Evolutionary conservation across 2,329 filamentous ascomycete species (phyloP), one percentile per base, ranked within the genome.

Genomic region (Capronia americana): DNA sequence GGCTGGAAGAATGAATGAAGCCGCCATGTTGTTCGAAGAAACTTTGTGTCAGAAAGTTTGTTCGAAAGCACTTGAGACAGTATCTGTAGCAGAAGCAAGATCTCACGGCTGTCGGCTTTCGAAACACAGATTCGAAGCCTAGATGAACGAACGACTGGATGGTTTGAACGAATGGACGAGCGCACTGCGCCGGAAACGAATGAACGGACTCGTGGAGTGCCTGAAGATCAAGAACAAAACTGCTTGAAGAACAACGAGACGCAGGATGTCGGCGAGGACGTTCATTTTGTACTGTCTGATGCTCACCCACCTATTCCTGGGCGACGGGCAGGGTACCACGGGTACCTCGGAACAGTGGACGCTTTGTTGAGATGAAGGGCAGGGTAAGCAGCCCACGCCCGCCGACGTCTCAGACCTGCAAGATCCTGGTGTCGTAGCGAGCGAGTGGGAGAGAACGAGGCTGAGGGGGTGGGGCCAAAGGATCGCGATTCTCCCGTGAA

Each of bases 141-240:
- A 24, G 17, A 12, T 20, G 46, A 64, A 58, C 20, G 48, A 57
- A 61, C 8, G 51, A 57, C 50, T 61, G 26, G 55, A 53, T 48
- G 44, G 26, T 46, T 62, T 24, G 12, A 65, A 62, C 17, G 63
- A 65, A 65, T 54, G 64, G 46, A 66, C 46, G 59, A 58, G 64
- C 64, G 64, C 64, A 63, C 64, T 32, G 59, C 64, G 63, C 63
- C n/a, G 20, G 32, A 28, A 58, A 57, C 28, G 61, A 63, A 63
- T 30, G 61, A 48, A 63, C 30, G 54, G 61, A 63, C 61, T 58
- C 53, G 61, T n/a, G 30, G 54, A 63, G 54, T 34, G 48, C 61
- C 61, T 30, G 44, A 41, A 57, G n/a, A 48, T 17, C 26, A 20
- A 51, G 54, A 63, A 56, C n/a, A 28, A 20, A 53, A 48, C 17